Evolutionary conservation across 2,329 filamentous ascomycete genomes (phyloP).

Genomic region (Fusarium euwallaceae): DNA sequence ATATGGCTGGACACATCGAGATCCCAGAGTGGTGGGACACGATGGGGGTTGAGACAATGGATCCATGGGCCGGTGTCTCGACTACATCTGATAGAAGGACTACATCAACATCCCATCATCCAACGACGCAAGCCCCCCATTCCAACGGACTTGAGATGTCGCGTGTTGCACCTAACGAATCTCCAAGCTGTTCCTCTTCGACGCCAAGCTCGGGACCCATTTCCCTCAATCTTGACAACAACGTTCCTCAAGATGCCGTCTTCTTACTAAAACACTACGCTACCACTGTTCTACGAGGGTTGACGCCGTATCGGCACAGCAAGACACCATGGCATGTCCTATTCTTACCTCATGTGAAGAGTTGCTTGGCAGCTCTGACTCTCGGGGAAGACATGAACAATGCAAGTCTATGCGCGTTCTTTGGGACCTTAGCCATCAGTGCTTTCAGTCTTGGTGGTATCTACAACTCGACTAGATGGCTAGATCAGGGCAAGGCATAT

Average conservation of each 20-base stretch:
- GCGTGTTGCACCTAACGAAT: neutral
- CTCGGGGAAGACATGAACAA: slow-evolving; percentile 31
- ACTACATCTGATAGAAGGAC: neutral
- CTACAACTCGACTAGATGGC: slow-evolving; percentile 14
- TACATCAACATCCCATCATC: neutral
- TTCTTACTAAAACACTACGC: slow-evolving; percentile 30
- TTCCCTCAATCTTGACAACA: neutral
- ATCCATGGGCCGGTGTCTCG: neutral
- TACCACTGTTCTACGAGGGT: slow-evolving; percentile 19
- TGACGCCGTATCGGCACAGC: slow-evolving; percentile 35
- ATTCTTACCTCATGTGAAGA: slow-evolving; percentile 25
- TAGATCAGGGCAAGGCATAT: slow-evolving; percentile 21
- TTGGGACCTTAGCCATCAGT: slow-evolving; percentile 32
- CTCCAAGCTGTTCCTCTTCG: neutral
- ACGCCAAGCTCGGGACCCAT: neutral
- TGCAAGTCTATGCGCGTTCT: slow-evolving; percentile 31
- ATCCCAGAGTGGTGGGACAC: slow-evolving; percentile 26
- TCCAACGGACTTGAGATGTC: neutral
- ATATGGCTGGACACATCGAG: neutral
- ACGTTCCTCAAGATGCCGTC: slow-evolving; percentile 25
- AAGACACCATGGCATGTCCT: slow-evolving; percentile 37
- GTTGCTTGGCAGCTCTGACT: slow-evolving; percentile 25
- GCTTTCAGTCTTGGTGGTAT: slow-evolving; percentile 30
- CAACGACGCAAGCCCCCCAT: neutral
- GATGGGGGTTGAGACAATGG: neutral